These are phyloP conservation scores for Diaporthe nobilis DNA, from an alignment of 2,329 filamentous ascomycete species.

Conservation along the genomic window DNA sequence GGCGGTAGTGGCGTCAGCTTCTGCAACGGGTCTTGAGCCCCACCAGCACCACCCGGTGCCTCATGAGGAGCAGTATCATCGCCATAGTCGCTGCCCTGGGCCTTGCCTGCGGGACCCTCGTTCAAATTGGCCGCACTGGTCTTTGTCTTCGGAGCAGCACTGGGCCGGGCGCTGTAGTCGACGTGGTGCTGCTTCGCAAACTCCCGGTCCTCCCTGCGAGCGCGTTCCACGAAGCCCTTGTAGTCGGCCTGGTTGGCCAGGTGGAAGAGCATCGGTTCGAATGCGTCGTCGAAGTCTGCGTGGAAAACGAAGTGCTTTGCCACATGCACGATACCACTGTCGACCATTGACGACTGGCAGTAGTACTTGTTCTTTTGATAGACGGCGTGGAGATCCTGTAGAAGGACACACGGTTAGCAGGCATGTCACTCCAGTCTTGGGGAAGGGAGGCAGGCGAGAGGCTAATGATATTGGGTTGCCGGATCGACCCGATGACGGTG, in stretches of 20 bases:
- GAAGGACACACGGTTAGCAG: neutral
- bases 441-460: too few species aligned
- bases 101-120: neutral
- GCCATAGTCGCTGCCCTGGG: too few species aligned
- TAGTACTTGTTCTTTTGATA: neutral
- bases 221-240: neutral
- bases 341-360: neutral
- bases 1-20: neutral
- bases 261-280: slow-evolving; percentile 21
- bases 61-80: neutral
- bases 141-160: neutral
- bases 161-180: neutral
- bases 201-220: slow-evolving; percentile 6
- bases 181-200: neutral
- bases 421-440: neutral
- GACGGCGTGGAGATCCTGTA: slow-evolving; percentile 1
- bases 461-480: neutral
- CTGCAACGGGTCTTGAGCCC: neutral
- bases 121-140: too few species aligned
- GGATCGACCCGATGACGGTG: neutral
- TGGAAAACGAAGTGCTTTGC: slow-evolving; percentile 18
- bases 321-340: neutral
- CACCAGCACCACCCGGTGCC: neutral
- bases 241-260: neutral
- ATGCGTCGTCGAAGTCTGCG: slow-evolving; percentile 19